Base-by-base conservation (phyloP, 1,284 basidiomycete species). In the Golubevia pallescens region DNA sequence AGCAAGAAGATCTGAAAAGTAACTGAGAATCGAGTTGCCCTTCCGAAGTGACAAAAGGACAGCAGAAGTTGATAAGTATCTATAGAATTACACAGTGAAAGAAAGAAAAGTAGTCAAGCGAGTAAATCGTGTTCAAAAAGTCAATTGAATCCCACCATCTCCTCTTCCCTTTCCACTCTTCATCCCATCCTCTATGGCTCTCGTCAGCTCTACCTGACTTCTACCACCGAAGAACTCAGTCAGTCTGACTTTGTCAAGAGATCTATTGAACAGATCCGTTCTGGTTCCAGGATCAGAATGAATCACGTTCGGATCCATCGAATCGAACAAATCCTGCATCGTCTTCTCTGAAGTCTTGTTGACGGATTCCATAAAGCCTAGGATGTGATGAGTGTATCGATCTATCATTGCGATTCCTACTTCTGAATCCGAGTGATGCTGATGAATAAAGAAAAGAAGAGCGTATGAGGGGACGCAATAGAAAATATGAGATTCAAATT, bases 211-310 rank as follows among this genome's bases (percentile, higher is more conserved):
- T 28, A 82, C 74, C 60, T 79, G 71, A 6, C 75, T 68, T 2
- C 80, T 77, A 5, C 74, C 74, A 3, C 81, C 81, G n/a, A 84
- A 80, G 56, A 84, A 84, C 62, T 84, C 80, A n/a, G 80, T 84
- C 21, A 84, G 65, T 58, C 67, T 74, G 32, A 78, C 73, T 0
- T 74, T 21, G 7, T 53, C 20, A n/a, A 75, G 32, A 2, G 62
- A 52, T 6, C 74, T 55, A 4, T 34, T 19, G 62, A 71, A 81
- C 28, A 85, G 58, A 63, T 85, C 82, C 3, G 60, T 71, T 52
- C 82, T 71, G 13, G 84, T 69, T 7, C 72, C 71, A 2, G 77
- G 81, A 24, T 70, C 66, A 7, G 76, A 79, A 42, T 77, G 73
- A 28, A 83, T 79, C 24, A 58, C 58, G 0, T n/a, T 42, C 0